Base-by-base conservation (phyloP, 441 rosid genomes). In the Viola pubescens region DNA sequence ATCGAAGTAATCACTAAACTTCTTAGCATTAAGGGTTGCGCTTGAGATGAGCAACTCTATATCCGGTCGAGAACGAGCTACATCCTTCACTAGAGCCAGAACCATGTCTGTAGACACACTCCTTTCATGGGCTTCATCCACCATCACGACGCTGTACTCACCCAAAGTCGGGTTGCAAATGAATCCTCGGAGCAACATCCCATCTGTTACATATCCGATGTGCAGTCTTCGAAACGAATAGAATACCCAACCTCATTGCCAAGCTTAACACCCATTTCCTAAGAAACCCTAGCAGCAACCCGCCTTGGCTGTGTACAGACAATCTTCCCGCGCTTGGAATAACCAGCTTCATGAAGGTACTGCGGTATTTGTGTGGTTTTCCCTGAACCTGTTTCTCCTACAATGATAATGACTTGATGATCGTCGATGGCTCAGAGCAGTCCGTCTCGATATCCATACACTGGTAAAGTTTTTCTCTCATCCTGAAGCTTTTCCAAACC, bases 101-200 rank as follows among this genome's bases (percentile, higher is more conserved):
- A 94, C 81, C 54, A 94, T 90, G 74, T 90, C 99, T 2, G 97
- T 94, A 11, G 97, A 90, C 69, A 94, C 71, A 38, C 97, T 94
- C 75, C 99, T 90, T 77, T 94, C 99, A 73, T 94, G 99, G 4
- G 99, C 97, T 83, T 90, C 99, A 59, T 94, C 99, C 71, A 94
- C 97, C 88, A 94, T 90, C 66, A 94, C 80, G 41, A 94, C 94
- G 67, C 97, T 9, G 48, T 91, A 94, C 75, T 89, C 73, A 71
- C 88, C 91, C 53, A 91, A 74, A 74, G 87, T 95, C 43, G 99
- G 97, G 66, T 94, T 97, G 11, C 97, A 95, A 54, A 94, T 88
- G 62, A 94, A 88, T 74, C 91, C 99, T 14, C 98, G 83, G 79
- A 91, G 64, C 61, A 94, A 77, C 98, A 94, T 94, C 56, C 97